Evolutionary conservation across 1,139 yeast genomes (phyloP).

Genomic region (Suhomyces bribrorum): DNA sequence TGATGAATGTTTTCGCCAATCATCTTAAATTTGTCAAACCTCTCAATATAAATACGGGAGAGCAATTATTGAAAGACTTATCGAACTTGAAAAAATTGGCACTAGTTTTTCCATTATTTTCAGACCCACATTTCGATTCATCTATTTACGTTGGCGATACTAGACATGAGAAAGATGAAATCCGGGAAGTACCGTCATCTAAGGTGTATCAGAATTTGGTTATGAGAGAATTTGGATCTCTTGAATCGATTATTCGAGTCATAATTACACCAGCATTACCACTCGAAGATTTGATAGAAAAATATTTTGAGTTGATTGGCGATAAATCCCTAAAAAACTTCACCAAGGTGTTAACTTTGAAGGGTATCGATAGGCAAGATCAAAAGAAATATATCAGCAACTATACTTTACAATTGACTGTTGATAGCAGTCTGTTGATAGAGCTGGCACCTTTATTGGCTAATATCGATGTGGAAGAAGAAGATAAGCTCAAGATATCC

Average conservation of each 20-base stretch:
- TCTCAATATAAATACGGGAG: conserved; percentile 68
- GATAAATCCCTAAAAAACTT: conserved; percentile 67
- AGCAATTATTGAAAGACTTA: conserved; percentile 76
- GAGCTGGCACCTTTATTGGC: conserved; percentile 47
- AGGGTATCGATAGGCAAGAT: conserved; percentile 53
- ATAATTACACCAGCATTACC: conserved; percentile 66
- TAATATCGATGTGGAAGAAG: conserved; percentile 21
- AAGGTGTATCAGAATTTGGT: conserved; percentile 52
- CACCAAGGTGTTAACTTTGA: conserved; percentile 61
- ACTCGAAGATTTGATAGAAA: conserved; percentile 59
- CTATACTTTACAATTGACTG: conserved; percentile 58
- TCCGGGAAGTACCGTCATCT: conserved; percentile 20
- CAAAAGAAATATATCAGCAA: conserved; percentile 57
- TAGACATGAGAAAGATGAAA: not conserved
- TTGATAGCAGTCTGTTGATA: conserved; percentile 45
- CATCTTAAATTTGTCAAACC: conserved; percentile 64
- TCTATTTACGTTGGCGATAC: not conserved
- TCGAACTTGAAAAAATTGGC: conserved; percentile 62
- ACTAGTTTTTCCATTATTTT: conserved; percentile 49
- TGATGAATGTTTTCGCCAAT: conserved; percentile 57
- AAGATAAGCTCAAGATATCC: conserved; percentile 8
- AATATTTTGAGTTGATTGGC: conserved; percentile 66
- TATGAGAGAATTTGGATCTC: conserved; percentile 47
- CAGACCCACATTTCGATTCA: conserved; percentile 34
- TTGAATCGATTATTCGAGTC: conserved; percentile 67